These are phyloP conservation scores for Pichia scutulata DNA, from an alignment of 805 yeast genomes.

Conservation along the genomic window DNA sequence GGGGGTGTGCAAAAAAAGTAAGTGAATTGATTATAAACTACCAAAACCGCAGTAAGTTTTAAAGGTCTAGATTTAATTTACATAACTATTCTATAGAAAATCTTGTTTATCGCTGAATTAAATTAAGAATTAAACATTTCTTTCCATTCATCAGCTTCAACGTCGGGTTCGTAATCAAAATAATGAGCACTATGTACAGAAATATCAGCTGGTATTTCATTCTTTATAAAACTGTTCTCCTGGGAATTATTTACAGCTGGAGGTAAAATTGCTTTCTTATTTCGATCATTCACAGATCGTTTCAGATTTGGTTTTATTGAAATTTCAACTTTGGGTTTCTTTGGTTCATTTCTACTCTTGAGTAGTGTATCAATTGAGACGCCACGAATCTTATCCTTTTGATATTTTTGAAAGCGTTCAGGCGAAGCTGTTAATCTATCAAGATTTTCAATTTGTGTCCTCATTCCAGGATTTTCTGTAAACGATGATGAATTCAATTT, in stretches of 20 bases:
- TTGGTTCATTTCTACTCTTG: background rate
- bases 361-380: background rate
- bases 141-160: background rate
- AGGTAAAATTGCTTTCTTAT: background rate
- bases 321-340: background rate
- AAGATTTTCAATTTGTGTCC: slow-evolving; percentile 4
- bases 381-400: background rate
- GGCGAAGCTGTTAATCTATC: slow-evolving; percentile 3
- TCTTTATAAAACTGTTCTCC: background rate
- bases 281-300: background rate
- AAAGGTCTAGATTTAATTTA: background rate
- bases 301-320: background rate
- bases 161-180: background rate
- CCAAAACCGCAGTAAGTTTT: background rate
- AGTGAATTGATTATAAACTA: background rate
- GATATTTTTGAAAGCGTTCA: slow-evolving; percentile 3
- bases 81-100: background rate
- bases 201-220: background rate
- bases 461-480: background rate
- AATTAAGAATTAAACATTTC: background rate
- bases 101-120: background rate
- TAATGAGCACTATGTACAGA: background rate
- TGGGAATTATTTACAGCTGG: background rate
- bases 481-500: background rate
- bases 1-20: slow-evolving; percentile 55